phyloP scores from a whole-genome alignment of 371 early-diverging fungal genomes.

The Haplosporangium sp. region DNA sequence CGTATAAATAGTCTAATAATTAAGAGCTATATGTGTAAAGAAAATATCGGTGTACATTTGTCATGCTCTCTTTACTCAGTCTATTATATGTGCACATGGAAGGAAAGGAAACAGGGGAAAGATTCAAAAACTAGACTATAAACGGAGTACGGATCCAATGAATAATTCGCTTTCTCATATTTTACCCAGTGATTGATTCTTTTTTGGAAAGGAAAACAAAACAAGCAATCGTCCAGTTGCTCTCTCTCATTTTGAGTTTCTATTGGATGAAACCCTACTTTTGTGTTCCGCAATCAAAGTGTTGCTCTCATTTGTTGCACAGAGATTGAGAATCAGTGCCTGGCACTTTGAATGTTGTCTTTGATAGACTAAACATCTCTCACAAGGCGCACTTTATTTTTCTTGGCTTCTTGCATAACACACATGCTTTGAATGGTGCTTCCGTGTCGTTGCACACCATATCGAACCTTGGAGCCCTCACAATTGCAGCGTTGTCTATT shows the following conservation, averaged over 20 bases:
- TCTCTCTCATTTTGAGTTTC: background rate
- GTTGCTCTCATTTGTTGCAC: constrained; percentile 1
- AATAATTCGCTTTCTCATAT: constrained; percentile 15
- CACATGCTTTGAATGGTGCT: background rate
- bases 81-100: background rate
- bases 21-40: too few species aligned
- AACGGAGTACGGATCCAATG: background rate
- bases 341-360: background rate
- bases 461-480: background rate
- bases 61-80: too few species aligned
- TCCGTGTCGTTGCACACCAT: background rate
- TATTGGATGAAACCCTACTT: background rate
- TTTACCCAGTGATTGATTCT: constrained; percentile 6
- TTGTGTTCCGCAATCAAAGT: background rate
- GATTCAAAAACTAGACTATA: background rate
- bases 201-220: background rate
- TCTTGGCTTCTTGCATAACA: background rate
- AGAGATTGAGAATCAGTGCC: background rate
- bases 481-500: too few species aligned
- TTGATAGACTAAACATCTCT: background rate
- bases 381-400: background rate
- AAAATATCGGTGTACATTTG: too few species aligned
- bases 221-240: too few species aligned
- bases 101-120: background rate
- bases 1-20: too few species aligned